A percentile compares a stretch with the other conserved stretches of the same genome.
phyloP scores from a whole-genome alignment of 352 stramenopile genomes.

The Phytophthora melonis region DNA sequence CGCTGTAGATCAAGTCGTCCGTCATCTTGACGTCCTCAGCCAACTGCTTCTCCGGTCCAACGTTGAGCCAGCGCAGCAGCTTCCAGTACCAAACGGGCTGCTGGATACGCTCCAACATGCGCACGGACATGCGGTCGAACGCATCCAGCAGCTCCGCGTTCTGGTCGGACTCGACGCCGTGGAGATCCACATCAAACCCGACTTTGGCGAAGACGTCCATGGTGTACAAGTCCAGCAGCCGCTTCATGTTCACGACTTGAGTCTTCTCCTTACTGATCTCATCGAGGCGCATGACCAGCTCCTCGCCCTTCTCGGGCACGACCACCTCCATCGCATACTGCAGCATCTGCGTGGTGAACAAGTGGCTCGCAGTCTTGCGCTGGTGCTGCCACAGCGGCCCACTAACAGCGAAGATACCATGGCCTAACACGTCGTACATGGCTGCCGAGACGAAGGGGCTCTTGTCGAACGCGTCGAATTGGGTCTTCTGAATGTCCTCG shows the following conservation, averaged over 20 bases:
- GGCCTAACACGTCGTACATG: constrained; percentile 75
- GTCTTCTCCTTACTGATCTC: constrained; percentile 8
- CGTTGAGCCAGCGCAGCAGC: constrained; percentile 46
- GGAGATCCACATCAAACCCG: constrained; percentile 73
- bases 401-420: constrained; percentile 82
- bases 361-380: constrained; percentile 90
- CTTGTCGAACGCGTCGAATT: constrained; percentile 87
- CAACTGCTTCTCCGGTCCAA: constrained; percentile 51
- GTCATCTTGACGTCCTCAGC: constrained; percentile 39
- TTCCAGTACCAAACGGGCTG: constrained; percentile 53
- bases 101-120: constrained; percentile 49
- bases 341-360: constrained; percentile 83
- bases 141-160: constrained; percentile 44
- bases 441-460: constrained; percentile 49
- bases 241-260: constrained; percentile 52
- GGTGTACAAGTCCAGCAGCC: constrained; percentile 62
- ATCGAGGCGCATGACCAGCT: constrained; percentile 49
- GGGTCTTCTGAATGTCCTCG: constrained; percentile 68
- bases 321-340: constrained; percentile 65
- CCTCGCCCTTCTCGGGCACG: constrained; percentile 48
- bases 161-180: constrained; percentile 50
- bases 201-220: constrained; percentile 83
- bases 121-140: constrained; percentile 48
- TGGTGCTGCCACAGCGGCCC: constrained; percentile 77
- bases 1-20: constrained; percentile 42